Conservation (phyloP, 2,329 filamentous ascomycete genomes). For the Colletotrichum sp. region DNA sequence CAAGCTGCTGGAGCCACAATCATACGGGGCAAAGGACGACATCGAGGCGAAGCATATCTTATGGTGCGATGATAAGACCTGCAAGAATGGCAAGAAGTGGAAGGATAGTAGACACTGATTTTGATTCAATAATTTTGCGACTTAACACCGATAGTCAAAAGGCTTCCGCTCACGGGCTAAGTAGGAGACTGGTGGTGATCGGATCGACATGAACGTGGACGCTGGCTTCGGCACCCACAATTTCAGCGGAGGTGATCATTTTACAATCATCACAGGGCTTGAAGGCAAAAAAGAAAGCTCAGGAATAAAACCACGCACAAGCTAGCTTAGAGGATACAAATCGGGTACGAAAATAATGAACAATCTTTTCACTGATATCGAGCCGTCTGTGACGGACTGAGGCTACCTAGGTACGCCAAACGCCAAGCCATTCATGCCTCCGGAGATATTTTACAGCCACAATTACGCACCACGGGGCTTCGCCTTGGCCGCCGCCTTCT, state of each 20-base stretch:
- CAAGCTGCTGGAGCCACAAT: background rate
- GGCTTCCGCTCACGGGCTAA: no score
- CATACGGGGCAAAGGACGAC: background rate
- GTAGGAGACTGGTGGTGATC: background rate
- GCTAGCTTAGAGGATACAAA: background rate
- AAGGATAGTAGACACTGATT: background rate
- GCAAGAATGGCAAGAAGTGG: background rate
- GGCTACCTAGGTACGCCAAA: background rate
- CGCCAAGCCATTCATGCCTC: background rate
- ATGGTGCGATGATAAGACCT: background rate
- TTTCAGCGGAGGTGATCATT: background rate
- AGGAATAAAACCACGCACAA: background rate
- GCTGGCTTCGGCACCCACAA: background rate
- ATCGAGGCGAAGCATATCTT: background rate
- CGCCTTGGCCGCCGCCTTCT: slow-evolving; percentile 88
- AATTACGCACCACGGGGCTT: slow-evolving; percentile 73
- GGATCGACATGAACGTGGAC: background rate
- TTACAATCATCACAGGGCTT: background rate
- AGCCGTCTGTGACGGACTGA: background rate
- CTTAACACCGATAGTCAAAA: background rate
- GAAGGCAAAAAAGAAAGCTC: background rate
- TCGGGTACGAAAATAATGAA: background rate
- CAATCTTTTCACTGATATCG: background rate
- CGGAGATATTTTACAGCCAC: background rate
- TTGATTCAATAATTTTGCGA: background rate